Base-by-base conservation (phyloP, 192 early-diverging fungal species). In the Umbelopsis vinacea region DNA sequence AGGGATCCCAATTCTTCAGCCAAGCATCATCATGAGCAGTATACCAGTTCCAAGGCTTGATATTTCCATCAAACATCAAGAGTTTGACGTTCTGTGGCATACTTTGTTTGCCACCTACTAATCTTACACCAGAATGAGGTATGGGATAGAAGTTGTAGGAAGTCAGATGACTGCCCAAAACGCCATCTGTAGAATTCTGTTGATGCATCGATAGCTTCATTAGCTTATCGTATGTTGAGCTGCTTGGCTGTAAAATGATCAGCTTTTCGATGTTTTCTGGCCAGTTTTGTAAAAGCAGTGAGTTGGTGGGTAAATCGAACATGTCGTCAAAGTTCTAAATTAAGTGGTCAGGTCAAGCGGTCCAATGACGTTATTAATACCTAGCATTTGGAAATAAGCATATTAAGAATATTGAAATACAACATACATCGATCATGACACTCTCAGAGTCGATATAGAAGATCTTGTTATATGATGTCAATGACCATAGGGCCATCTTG, bases 1-100 rank as follows among this genome's bases (percentile, higher is more conserved):
- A 3, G 3, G 26, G 33, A 37, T 63, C 57, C 57, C 57, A 63
- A 17, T 11, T 7, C 11, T 37, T 37, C 12, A 63, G 26, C 57
- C 57, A 63, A 5, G 57, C 17, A 29, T 37, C 12, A 33, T 63
- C 57, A 5, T 63, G 57, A 5, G 26, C 11, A 4, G 26, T 63
- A 37, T 63, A 63, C 57, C 57, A 63, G 33, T 63, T 63, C 57
- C 57, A 63, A 11, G 57, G 57, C 12, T 29, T 63, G 26, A 63
- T 17, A 6, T 63, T 29, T 29, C 29, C 57, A 37, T 22, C 8
- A 5, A 37, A 63, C 33, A 63, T 37, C 26, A 63, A 63, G 3
- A 63, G 33, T 14, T 38, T 63, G 11, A 33, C 57, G 35, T 37
- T 37, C 14, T 14, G 29, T 63, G 33, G 57, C 57, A 33, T 7